These are phyloP conservation scores for Leishmania braziliensis DNA, from an alignment of 208 protist genomes.

Conservation along the genomic window DNA sequence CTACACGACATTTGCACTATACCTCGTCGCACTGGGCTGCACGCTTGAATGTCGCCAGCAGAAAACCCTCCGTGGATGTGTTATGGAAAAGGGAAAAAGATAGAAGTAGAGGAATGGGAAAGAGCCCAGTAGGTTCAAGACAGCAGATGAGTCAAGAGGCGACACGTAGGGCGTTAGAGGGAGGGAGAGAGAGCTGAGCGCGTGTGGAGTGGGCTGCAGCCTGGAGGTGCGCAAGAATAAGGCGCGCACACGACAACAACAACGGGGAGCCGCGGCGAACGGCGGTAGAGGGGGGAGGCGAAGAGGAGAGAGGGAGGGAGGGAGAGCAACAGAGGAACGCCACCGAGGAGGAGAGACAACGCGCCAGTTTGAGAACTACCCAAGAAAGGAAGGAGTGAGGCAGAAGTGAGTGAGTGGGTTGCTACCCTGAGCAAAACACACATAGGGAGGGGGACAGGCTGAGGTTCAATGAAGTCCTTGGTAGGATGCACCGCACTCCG, in stretches of 20 bases:
- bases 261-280: not conserved
- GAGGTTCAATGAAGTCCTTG: not conserved
- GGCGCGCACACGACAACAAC: not conserved
- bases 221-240: not conserved
- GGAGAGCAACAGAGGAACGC: constrained; percentile 5
- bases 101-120: not conserved
- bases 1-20: not conserved
- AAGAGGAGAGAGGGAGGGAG: not conserved
- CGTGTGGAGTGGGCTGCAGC: not conserved
- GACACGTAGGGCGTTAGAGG: no score
- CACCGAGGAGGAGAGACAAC: constrained; percentile 1
- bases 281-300: not conserved
- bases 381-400: not conserved
- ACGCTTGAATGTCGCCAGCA: not conserved
- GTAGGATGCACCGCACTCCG: not conserved
- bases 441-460: not conserved
- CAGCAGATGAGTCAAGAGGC: not conserved
- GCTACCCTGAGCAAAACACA: not conserved
- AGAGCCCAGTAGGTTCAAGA: not conserved
- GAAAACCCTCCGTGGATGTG: not conserved
- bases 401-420: not conserved
- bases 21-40: not conserved
- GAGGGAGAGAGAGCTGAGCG: not conserved
- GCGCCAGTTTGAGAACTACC: no score
- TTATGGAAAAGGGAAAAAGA: not conserved